Percentiles rank a stretch among this genome's conserved stretches.
phyloP scores from a whole-genome alignment of 1,284 basidiomycete species.

The Malassezia arunalokei region DNA sequence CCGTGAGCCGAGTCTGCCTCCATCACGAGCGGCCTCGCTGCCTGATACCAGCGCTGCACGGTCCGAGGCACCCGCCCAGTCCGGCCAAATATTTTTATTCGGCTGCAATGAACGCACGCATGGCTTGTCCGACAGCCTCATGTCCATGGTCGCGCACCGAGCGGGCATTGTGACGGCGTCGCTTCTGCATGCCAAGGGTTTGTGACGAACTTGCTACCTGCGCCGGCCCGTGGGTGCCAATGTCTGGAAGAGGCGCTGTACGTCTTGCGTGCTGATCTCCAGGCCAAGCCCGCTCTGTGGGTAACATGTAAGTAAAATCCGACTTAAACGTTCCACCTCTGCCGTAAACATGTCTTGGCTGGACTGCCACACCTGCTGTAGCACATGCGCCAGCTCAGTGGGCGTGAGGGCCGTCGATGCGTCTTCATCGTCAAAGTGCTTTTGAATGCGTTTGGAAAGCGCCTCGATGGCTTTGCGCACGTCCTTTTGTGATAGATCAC shows the following conservation, averaged over 20 bases:
- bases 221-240: slow-evolving; percentile 14
- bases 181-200: slow-evolving; percentile 50
- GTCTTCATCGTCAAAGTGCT: slow-evolving; percentile 63
- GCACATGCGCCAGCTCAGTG: slow-evolving; percentile 14
- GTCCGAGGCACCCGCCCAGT: background rate
- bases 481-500: slow-evolving; percentile 77
- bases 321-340: slow-evolving; percentile 9
- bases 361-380: slow-evolving; percentile 11
- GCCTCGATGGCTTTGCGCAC: slow-evolving; percentile 68
- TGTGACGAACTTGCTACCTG: slow-evolving; percentile 1
- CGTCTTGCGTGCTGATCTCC: slow-evolving; percentile 59
- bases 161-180: slow-evolving; percentile 34
- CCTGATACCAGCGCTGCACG: background rate
- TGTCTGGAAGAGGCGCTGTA: slow-evolving; percentile 44
- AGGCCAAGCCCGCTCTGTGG: background rate
- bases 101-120: slow-evolving; percentile 44
- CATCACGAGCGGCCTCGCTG: background rate
- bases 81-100: slow-evolving; percentile 28
- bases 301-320: slow-evolving; percentile 12
- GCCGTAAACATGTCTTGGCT: background rate
- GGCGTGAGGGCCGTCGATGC: background rate
- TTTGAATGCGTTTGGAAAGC: slow-evolving; percentile 80
- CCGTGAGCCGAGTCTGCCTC: slow-evolving; percentile 1
- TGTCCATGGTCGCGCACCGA: slow-evolving; percentile 36
- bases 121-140: slow-evolving; percentile 35